Evolutionary conservation across 805 yeast genomes (phyloP).

Genomic region (Cyberlindnera nakhonratchasimensis): DNA sequence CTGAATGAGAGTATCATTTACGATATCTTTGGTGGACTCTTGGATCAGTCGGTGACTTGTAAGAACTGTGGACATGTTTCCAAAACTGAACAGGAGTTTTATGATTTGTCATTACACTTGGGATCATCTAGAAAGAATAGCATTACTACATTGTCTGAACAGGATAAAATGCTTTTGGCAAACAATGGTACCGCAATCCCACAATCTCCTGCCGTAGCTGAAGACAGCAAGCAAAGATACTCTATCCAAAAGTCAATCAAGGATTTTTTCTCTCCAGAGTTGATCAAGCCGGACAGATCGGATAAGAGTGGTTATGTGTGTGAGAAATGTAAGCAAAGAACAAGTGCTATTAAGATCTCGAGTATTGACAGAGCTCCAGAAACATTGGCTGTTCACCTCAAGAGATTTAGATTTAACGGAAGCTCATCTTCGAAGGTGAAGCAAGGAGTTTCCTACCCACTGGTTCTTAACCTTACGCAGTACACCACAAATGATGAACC

Average conservation of each 20-base stretch:
- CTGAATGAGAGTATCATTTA: constrained; percentile 77
- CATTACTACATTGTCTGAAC: constrained; percentile 8
- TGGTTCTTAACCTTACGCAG: constrained; percentile 66
- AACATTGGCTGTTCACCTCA: constrained; percentile 79
- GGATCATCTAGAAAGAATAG: constrained; percentile 27
- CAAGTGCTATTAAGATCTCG: constrained; percentile 74
- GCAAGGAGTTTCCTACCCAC: constrained; percentile 79
- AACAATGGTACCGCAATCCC: constrained; percentile 9
- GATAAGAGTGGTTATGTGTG: constrained; percentile 82
- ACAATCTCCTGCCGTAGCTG: constrained; percentile 6
- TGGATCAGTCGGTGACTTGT: constrained; percentile 84
- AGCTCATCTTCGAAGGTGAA: constrained; percentile 79
- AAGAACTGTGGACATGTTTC: constrained; percentile 77
- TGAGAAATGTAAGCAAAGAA: constrained; percentile 75
- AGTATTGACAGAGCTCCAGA: constrained; percentile 84
- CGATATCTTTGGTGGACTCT: constrained; percentile 90
- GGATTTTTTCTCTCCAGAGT: constrained; percentile 82
- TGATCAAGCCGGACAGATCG: constrained; percentile 61
- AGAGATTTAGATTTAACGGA: constrained; percentile 87
- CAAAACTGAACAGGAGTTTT: constrained; percentile 87
- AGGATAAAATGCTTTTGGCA: constrained; percentile 7
- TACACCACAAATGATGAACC: constrained; percentile 49
- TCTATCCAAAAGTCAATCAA: constrained; percentile 70
- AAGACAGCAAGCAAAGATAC: constrained; percentile 38
- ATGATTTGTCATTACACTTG: constrained; percentile 83